These are phyloP conservation scores for Podospora conica DNA, from an alignment of 495 filamentous ascomycete species.

Conservation along the genomic window DNA sequence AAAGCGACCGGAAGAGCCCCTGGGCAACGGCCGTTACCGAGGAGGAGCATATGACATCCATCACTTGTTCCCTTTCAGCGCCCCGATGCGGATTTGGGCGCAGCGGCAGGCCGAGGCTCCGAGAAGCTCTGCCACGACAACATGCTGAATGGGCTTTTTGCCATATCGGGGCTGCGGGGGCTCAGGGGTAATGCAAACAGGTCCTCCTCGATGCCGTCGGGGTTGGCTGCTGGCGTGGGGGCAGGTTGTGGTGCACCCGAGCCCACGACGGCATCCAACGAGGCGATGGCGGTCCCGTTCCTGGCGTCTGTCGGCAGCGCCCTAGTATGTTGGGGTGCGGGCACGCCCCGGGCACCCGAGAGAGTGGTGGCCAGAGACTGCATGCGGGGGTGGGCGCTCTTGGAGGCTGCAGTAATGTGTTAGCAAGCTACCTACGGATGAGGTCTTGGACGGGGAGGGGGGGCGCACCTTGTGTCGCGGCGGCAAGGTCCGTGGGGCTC, in stretches of 20 bases:
- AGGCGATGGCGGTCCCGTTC: conserved; percentile 27
- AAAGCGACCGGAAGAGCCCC: background rate
- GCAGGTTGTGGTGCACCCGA: conserved; percentile 25
- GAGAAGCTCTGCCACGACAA: conserved; percentile 18
- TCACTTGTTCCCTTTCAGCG: background rate
- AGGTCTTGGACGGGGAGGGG: too few relatives aligned
- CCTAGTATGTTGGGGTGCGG: background rate
- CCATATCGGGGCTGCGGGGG: conserved; percentile 71
- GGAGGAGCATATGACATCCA: background rate
- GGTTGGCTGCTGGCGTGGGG: conserved; percentile 17
- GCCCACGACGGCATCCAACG: conserved; percentile 44
- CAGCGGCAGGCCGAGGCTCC: background rate
- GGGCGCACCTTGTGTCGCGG: conserved; percentile 40
- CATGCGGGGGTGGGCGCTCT: conserved; percentile 13
- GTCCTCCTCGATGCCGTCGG: conserved; percentile 55
- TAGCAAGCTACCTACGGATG: background rate
- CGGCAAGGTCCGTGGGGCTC: conserved; percentile 52
- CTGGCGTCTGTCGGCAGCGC: conserved; percentile 2
- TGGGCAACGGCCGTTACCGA: too few relatives aligned
- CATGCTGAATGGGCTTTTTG: conserved; percentile 63
- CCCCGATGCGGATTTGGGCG: background rate
- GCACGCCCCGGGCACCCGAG: background rate
- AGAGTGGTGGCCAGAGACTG: conserved; percentile 7
- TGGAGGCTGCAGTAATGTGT: conserved; percentile 12
- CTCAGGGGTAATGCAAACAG: conserved; percentile 77